Evolutionary conservation across 441 rosid genomes (phyloP).

Genomic region (Aquilaria agallochum): DNA sequence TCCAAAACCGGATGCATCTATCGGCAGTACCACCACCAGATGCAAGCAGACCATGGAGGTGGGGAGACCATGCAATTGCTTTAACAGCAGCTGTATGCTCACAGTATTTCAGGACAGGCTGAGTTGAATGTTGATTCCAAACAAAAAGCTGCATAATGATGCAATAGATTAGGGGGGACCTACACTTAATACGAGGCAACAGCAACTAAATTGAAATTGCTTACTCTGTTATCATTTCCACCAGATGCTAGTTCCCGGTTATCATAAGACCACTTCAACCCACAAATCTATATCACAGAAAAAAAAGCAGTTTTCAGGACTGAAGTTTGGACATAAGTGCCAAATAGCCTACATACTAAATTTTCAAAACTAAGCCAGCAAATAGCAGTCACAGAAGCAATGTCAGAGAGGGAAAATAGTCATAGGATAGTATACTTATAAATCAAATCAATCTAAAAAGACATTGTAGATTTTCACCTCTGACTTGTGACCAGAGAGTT

Average conservation of each 20-base stretch:
- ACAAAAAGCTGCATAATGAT: slow-evolving; percentile 70
- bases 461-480: slow-evolving; percentile 41
- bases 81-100: slow-evolving; percentile 98
- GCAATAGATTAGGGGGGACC: slow-evolving; percentile 1
- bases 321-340: slow-evolving; percentile 1
- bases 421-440: slow-evolving; percentile 2
- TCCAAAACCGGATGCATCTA: slow-evolving; percentile 94
- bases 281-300: slow-evolving; percentile 59
- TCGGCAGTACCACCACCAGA: slow-evolving; percentile 99
- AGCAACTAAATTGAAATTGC: slow-evolving; percentile 14
- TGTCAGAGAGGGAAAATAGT: slow-evolving; percentile 1
- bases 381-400: not conserved
- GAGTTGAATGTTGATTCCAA: slow-evolving; percentile 94
- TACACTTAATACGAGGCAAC: not conserved
- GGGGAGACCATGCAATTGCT: slow-evolving; percentile 99
- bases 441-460: slow-evolving; percentile 10
- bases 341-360: no score
- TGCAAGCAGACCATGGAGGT: slow-evolving; percentile 96
- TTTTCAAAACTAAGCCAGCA: no score
- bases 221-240: slow-evolving; percentile 89
- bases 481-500: slow-evolving; percentile 85
- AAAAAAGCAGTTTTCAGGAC: slow-evolving; percentile 11
- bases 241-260: slow-evolving; percentile 95
- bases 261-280: slow-evolving; percentile 94
- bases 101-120: slow-evolving; percentile 78